These are phyloP conservation scores for Ceratobasidium sp. DNA, from an alignment of 1,284 basidiomycete genomes.

Conservation along the genomic window DNA sequence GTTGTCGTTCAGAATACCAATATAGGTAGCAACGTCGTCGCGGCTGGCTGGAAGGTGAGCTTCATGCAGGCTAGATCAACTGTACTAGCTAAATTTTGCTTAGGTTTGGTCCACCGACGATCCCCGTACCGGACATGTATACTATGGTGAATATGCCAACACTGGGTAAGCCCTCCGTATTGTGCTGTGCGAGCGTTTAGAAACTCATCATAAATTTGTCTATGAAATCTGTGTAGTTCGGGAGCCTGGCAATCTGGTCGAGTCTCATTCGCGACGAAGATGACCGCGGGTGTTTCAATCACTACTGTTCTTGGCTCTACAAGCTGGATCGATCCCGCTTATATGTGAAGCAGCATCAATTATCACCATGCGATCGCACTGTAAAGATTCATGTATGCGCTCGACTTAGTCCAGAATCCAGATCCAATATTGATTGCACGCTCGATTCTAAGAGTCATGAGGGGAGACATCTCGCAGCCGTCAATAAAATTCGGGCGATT, in stretches of 20 bases:
- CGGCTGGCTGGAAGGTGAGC: constrained; percentile 48
- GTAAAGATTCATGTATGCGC: no score
- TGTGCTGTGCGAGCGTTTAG: neutral
- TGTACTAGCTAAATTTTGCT: neutral
- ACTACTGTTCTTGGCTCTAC: constrained; percentile 29
- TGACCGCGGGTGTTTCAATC: constrained; percentile 42
- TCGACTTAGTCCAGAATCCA: no score
- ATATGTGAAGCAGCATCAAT: constrained; percentile 11
- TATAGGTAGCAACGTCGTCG: constrained; percentile 46
- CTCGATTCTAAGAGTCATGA: no score
- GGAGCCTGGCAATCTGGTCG: constrained; percentile 47
- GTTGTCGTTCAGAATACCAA: constrained; percentile 51
- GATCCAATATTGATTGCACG: no score
- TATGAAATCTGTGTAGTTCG: neutral
- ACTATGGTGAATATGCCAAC: constrained; percentile 51
- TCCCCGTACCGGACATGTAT: constrained; percentile 49
- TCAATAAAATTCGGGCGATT: no score
- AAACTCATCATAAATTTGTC: neutral
- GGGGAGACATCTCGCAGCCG: no score
- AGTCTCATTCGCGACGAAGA: constrained; percentile 45
- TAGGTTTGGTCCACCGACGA: constrained; percentile 43
- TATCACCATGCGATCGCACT: no score
- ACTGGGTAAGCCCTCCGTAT: constrained; percentile 33
- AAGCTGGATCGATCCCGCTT: constrained; percentile 42
- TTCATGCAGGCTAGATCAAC: neutral